Percentiles rank a stretch among this genome's conserved stretches.
Conservation (phyloP, 2,329 filamentous ascomycete species). For the Tothia fuscella region DNA sequence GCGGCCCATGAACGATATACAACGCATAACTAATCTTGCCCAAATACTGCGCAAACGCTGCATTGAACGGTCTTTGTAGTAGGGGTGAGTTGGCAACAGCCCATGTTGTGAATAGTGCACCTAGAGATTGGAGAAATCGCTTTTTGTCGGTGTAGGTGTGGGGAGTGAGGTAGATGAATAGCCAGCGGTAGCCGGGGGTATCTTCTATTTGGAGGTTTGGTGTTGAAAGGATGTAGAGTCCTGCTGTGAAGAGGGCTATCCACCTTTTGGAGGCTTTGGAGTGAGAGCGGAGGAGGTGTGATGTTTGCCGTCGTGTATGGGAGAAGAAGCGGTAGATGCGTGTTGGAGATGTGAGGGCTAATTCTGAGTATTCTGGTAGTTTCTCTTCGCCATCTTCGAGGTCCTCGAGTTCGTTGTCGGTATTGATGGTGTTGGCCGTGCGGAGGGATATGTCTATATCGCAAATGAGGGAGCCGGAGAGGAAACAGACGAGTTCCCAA, state of each 20-base stretch:
- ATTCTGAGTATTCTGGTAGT: neutral
- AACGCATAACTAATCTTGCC: constrained; percentile 36
- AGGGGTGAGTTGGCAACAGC: constrained; percentile 18
- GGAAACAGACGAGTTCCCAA: constrained; percentile 11
- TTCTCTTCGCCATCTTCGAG: neutral
- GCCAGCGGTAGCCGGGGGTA: constrained; percentile 26
- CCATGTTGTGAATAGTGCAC: constrained; percentile 4
- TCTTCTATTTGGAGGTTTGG: constrained; percentile 28
- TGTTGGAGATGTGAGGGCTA: neutral
- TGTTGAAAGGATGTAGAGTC: constrained; percentile 31
- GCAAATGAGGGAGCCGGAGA: constrained; percentile 6
- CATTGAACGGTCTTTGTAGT: constrained; percentile 31
- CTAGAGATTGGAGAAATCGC: constrained; percentile 3
- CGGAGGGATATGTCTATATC: constrained; percentile 2
- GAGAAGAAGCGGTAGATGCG: neutral
- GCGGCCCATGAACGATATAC: constrained; percentile 30
- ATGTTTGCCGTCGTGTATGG: neutral
- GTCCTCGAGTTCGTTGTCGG: neutral
- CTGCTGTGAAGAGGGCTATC: constrained; percentile 25
- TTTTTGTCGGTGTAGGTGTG: constrained; percentile 9
- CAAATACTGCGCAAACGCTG: constrained; percentile 31
- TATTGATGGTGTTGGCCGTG: neutral
- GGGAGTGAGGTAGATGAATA: constrained; percentile 6
- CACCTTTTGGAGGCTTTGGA: constrained; percentile 3
- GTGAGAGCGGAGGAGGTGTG: too few species aligned